Evolutionary conservation across 352 stramenopile species (phyloP).

Genomic region (Thalassiosira pacifica): DNA sequence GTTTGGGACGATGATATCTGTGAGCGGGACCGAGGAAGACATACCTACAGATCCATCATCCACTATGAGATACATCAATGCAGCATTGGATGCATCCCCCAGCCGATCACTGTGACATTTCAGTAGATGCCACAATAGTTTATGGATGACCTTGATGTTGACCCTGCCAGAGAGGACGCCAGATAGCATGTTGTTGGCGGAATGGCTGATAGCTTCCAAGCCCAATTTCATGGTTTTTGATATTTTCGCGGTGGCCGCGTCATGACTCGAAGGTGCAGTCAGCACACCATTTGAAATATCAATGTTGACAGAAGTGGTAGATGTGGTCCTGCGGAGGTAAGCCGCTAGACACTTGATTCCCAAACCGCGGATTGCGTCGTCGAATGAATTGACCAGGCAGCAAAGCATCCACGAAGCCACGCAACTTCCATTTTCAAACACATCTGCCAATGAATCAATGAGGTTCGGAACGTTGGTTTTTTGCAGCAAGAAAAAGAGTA

Average conservation of each 20-base stretch:
- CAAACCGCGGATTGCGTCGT: constrained; percentile 76
- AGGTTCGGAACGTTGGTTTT: constrained; percentile 61
- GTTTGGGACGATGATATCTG: constrained; percentile 69
- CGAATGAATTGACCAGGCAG: constrained; percentile 80
- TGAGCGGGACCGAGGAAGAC: constrained; percentile 44
- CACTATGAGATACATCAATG: constrained; percentile 75
- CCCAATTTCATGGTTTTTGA: constrained; percentile 61
- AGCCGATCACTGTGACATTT: constrained; percentile 81
- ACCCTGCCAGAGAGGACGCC: constrained; percentile 54
- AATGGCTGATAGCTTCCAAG: constrained; percentile 62
- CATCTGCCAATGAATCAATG: constrained; percentile 69
- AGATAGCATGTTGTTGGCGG: constrained; percentile 58
- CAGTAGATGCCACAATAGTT: constrained; percentile 86
- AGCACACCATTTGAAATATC: neutral
- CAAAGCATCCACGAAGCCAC: constrained; percentile 83
- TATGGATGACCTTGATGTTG: constrained; percentile 81
- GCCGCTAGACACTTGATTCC: constrained; percentile 81
- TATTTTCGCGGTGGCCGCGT: constrained; percentile 39
- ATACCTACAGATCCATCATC: constrained; percentile 40
- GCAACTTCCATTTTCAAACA: constrained; percentile 71
- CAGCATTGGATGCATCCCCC: constrained; percentile 63
- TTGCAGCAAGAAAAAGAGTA: constrained; percentile 81
- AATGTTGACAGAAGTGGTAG: constrained; percentile 22
- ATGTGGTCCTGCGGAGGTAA: constrained; percentile 65
- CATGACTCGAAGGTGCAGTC: constrained; percentile 1